These are phyloP conservation scores for Lactarius tabidus DNA, from an alignment of 768 basidiomycete species.

Conservation along the genomic window DNA sequence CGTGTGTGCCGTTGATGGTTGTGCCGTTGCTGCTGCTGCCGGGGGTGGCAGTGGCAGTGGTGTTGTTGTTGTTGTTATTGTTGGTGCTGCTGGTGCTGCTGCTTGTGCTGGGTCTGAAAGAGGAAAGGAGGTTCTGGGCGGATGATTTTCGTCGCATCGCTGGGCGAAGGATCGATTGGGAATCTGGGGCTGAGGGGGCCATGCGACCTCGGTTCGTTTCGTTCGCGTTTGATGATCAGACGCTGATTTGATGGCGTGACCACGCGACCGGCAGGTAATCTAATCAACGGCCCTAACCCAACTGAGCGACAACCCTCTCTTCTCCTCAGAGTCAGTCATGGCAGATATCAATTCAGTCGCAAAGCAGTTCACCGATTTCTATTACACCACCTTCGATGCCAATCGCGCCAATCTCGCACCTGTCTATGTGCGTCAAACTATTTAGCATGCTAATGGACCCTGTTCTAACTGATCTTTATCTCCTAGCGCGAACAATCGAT, in stretches of 20 bases:
- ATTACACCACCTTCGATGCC: conserved; percentile 75
- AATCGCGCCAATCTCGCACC: conserved; percentile 50
- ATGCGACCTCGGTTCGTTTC: conserved; percentile 9
- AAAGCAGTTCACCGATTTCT: conserved; percentile 74
- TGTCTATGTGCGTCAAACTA: conserved; percentile 83
- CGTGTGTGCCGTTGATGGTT: background rate
- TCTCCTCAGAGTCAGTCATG: conserved; percentile 40
- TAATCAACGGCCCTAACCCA: conserved; percentile 16
- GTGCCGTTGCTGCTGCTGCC: background rate
- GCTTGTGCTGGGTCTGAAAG: conserved; percentile 48
- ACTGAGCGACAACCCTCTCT: background rate
- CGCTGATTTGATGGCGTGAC: background rate
- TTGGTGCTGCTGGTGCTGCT: background rate
- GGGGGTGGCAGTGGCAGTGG: background rate
- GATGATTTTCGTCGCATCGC: conserved; percentile 81
- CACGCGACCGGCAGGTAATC: conserved; percentile 8
- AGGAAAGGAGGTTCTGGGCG: conserved; percentile 75
- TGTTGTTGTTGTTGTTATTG: background rate
- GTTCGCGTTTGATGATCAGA: conserved; percentile 5
- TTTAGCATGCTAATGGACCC: no score
- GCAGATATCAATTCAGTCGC: conserved; percentile 73
- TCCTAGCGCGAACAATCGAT: conserved; percentile 73
- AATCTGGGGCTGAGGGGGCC: conserved; percentile 27
- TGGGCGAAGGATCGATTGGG: conserved; percentile 40
- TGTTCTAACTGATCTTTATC: conserved; percentile 11